Evolutionary conservation across 1,284 basidiomycete genomes (phyloP), one percentile per base, ranked within the genome.

Genomic region (Phellinidium pouzarii): DNA sequence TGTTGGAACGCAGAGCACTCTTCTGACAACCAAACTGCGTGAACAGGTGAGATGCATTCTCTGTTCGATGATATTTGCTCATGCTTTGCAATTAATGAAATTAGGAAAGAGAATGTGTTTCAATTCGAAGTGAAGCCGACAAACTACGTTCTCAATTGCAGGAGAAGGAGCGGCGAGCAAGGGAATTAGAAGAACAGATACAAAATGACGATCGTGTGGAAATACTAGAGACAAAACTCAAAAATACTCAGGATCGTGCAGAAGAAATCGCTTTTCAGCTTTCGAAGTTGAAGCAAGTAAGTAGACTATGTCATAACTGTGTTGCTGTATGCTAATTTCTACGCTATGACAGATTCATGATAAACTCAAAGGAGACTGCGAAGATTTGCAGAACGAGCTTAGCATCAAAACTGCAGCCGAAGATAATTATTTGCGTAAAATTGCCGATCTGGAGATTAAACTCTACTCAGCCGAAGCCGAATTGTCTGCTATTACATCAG

Each of bases 181-280:
- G 78, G 26, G 86, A 89, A 60, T 66, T 91, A 26, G 79, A 87
- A 61, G 88, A 90, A 59, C 86, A 87, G 58, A 83, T 90, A 23
- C 79, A 90, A 64, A 80, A 78, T 57, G 87, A 91, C 61, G 87
- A 91, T 65, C 81, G 85, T 31, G 80, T 81, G 19, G 87, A 89
- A 59, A 73, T 75, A 40, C 66, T 90, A 36, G 87, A 90, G 61
- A 68, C 70, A 41, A 84, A 82, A 3, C 67, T 91, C 48, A 82
- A 82, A 63, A 82, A 88, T 60, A 83, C 82, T 26, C 85, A 88
- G 59, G 80, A 90, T 62, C 83, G 82, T 53, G 84, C 84, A 2
- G 87, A 87, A 55, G 86, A 89, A 61, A 74, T 90, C 3, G 87
- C 89, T 59, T 85, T 87, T 59, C 85, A 87, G 60, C 69, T 91